Conservation (phyloP, 257 asterid genomes). For the Solanum peruvianum region DNA sequence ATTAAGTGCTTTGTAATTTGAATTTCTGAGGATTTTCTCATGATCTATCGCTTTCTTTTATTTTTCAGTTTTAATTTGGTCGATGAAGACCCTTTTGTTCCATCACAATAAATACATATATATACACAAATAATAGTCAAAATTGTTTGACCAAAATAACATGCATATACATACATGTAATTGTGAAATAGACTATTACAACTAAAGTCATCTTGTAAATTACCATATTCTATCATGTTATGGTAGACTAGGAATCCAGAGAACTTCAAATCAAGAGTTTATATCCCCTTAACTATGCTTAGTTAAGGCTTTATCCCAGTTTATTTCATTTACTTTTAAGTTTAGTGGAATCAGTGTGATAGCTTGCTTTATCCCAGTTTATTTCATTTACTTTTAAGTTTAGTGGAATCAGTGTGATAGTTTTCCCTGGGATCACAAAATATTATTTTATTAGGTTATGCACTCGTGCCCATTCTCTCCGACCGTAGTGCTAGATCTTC, state of each 20-base stretch:
- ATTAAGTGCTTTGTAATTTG: not conserved
- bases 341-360: not conserved
- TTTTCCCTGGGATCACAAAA: not conserved
- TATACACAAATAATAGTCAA: no score
- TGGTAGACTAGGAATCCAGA: not conserved
- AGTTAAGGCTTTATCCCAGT: not conserved
- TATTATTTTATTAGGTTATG: not conserved
- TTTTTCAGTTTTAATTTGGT: not conserved
- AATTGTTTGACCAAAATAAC: not conserved
- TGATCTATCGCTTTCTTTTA: not conserved
- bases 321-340: not conserved
- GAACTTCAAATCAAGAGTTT: not conserved
- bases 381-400: not conserved
- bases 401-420: not conserved
- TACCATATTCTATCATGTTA: not conserved
- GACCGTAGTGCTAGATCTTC: not conserved
- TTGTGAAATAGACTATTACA: not conserved
- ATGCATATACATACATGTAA: not conserved
- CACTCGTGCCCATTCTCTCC: not conserved
- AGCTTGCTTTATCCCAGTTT: not conserved
- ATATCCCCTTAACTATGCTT: no score
- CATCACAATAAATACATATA: not conserved
- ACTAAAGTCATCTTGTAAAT: not conserved
- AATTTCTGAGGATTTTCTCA: not conserved
- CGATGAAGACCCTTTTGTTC: not conserved